Evolutionary conservation across 2,329 filamentous ascomycete species (phyloP).

Genomic region (Alternaria brassicae): DNA sequence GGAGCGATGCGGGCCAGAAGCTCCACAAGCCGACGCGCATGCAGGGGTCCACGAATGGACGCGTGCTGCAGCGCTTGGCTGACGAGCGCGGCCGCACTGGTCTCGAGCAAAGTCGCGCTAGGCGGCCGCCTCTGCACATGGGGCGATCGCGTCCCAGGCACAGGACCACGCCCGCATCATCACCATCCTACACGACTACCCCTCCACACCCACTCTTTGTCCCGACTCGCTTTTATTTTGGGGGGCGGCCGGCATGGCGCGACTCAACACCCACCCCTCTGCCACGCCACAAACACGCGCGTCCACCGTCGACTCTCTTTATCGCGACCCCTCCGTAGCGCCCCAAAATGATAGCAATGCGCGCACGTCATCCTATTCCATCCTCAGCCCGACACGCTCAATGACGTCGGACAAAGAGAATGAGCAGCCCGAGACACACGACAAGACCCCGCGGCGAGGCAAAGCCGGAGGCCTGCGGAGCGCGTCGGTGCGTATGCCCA

Average conservation of each 20-base stretch:
- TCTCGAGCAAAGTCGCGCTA: constrained; percentile 27
- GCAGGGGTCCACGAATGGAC: constrained; percentile 29
- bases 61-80: constrained; percentile 33
- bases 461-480: constrained; percentile 56
- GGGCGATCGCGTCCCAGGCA: constrained; percentile 20
- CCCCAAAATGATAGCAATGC: constrained; percentile 23
- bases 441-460: constrained; percentile 33
- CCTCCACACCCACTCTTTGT: neutral
- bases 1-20: constrained; percentile 1
- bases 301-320: constrained; percentile 45
- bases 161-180: constrained; percentile 2
- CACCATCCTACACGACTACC: neutral
- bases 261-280: constrained; percentile 44
- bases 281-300: constrained; percentile 42
- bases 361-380: constrained; percentile 41
- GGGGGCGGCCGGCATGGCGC: constrained; percentile 47
- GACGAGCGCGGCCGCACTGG: constrained; percentile 26
- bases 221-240: neutral
- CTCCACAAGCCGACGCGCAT: constrained; percentile 9
- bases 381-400: constrained; percentile 42
- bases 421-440: constrained; percentile 36
- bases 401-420: constrained; percentile 57
- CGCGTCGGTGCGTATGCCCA: constrained; percentile 44
- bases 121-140: constrained; percentile 9
- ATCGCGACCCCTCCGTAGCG: constrained; percentile 47